phyloP scores from a whole-genome alignment of 2,329 filamentous ascomycete species.

The Xylariaceae sp. region DNA sequence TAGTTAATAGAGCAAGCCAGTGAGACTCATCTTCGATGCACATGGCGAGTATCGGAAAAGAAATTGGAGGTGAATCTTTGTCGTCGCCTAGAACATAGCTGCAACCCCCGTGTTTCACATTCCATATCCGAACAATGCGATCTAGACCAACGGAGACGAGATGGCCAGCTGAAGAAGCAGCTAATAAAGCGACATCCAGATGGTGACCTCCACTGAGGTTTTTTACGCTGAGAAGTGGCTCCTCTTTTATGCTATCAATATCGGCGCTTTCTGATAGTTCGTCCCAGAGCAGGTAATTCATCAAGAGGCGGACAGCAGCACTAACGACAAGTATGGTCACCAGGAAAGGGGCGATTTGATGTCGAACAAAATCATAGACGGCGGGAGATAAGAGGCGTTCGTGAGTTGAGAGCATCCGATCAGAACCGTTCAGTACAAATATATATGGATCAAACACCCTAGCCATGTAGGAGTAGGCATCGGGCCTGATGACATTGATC shows the following conservation, averaged over 20 bases:
- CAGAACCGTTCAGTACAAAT: slow-evolving; percentile 65
- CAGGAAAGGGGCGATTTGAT: slow-evolving; percentile 56
- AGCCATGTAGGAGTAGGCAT: slow-evolving; percentile 67
- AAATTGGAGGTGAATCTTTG: slow-evolving; percentile 38
- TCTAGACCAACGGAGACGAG: slow-evolving; percentile 69
- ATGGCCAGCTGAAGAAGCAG: slow-evolving; percentile 59
- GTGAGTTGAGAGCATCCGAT: slow-evolving; percentile 54
- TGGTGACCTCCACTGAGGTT: slow-evolving; percentile 60
- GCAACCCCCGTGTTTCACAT: slow-evolving; percentile 44
- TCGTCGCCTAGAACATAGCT: slow-evolving; percentile 40
- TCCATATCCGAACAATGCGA: slow-evolving; percentile 63
- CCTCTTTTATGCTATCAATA: slow-evolving; percentile 43
- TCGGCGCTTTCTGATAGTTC: slow-evolving; percentile 47
- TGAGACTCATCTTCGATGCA: slow-evolving; percentile 61
- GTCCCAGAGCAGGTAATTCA: slow-evolving; percentile 71
- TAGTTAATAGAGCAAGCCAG: slow-evolving; percentile 64
- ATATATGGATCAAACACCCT: slow-evolving; percentile 71
- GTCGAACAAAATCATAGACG: slow-evolving; percentile 64
- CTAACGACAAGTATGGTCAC: slow-evolving; percentile 60
- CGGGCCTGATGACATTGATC: slow-evolving; percentile 70
- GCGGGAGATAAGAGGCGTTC: slow-evolving; percentile 51
- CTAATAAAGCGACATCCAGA: slow-evolving; percentile 65
- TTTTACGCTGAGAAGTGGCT: slow-evolving; percentile 54
- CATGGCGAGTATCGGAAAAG: slow-evolving; percentile 59
- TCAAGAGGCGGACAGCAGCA: slow-evolving; percentile 63